Conservation (phyloP, 2,329 filamentous ascomycete species). For the Hymenoscyphus repandus region DNA sequence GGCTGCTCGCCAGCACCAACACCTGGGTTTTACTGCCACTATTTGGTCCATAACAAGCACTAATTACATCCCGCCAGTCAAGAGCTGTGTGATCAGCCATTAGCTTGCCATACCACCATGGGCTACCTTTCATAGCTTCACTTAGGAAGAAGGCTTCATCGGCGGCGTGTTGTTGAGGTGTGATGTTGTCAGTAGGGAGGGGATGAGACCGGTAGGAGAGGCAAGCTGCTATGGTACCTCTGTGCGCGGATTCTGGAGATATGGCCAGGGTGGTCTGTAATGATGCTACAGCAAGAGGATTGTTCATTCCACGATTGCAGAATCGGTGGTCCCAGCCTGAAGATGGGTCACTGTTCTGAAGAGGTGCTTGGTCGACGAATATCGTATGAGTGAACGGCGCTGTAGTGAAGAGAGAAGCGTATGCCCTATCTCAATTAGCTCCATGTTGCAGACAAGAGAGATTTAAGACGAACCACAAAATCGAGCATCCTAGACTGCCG, state of each 20-base stretch:
- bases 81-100: constrained; percentile 31
- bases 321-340: constrained; percentile 24
- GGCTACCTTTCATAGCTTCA: constrained; percentile 27
- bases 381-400: constrained; percentile 24
- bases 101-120: constrained; percentile 27
- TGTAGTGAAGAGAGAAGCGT: constrained; percentile 29
- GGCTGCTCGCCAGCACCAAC: constrained; percentile 28
- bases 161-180: background rate
- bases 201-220: constrained; percentile 27
- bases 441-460: background rate
- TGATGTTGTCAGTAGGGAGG: constrained; percentile 11
- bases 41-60: constrained; percentile 17
- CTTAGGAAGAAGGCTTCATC: constrained; percentile 29
- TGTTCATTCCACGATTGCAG: constrained; percentile 30
- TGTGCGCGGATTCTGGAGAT: constrained; percentile 22
- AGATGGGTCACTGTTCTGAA: constrained; percentile 26
- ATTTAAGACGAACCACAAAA: constrained; percentile 24
- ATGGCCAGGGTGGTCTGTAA: constrained; percentile 25
- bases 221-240: constrained; percentile 28
- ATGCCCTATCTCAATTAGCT: constrained; percentile 21
- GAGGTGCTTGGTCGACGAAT: constrained; percentile 30
- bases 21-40: constrained; percentile 22
- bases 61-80: constrained; percentile 29
- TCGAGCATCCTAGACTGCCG: constrained; percentile 29
- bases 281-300: constrained; percentile 19